Base-by-base conservation (phyloP, 2,329 filamentous ascomycete genomes). In the Hirsutella thompsonii region DNA sequence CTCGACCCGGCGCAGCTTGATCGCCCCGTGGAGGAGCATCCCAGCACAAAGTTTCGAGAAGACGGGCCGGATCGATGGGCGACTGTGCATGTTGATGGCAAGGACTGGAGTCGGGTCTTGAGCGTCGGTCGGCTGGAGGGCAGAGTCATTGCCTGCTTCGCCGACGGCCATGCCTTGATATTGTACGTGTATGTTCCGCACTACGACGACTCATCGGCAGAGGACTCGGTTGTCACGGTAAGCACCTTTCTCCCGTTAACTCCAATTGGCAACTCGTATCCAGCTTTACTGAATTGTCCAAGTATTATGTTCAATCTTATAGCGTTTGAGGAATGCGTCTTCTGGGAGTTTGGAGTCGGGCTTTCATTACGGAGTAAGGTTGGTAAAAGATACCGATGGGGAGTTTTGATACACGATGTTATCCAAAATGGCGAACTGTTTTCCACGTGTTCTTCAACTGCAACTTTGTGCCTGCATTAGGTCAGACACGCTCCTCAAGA, bases 51-150 rank as follows among this genome's bases (percentile, higher is more conserved):
- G 44, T 90, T 93, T 70, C 79, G 77, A 50, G 74, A 79, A 40
- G 79, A 76, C 18, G 85, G 84, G 13, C 84, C 88, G 13, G 79
- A 87, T 46, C 79, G 78, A 36, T 96, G 90, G 87, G 86, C 88
- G 1, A 87, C 77, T 20, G 90, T 96, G 29, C 73, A 85, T 40
- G 88, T 96, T 20, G 92, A 96, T 62, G 92, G 88, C 28, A 83
- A 79, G 58, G 92, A 98, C 58, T 96, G 92, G 90, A 87, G 87
- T 26, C 79, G 77, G 49, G 90, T 96, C n/a, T 69, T 98, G 49
- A 93, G 87, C 58, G 89, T 96, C 11, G 90, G 90, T 1, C 72
- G 89, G 39, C 65, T 96, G 23, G 90, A 92, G 51, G 90, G 88
- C 1, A 74, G 87, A 49, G 90, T 96, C 39, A 92, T 96, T 66